Conservation (phyloP, 306 rosid genomes). For the Cucurbita maxima region DNA sequence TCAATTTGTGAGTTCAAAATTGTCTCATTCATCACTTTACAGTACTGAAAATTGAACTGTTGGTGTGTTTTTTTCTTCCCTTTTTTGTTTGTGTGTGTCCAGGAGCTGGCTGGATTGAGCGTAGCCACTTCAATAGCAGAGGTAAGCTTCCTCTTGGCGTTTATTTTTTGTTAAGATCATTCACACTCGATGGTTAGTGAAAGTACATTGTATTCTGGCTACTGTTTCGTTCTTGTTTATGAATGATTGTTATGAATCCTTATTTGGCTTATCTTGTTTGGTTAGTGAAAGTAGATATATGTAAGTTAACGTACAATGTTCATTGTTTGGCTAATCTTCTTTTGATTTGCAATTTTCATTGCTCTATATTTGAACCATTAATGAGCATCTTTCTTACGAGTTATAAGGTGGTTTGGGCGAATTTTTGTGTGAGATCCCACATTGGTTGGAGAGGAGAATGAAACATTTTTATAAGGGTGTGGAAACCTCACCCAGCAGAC, state of each 20-base stretch:
- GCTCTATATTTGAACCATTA: background rate
- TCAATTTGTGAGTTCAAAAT: background rate
- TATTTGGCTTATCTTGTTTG: background rate
- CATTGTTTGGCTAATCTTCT: background rate
- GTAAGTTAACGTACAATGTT: background rate
- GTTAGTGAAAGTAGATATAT: background rate
- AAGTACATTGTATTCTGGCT: background rate
- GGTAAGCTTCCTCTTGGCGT: conserved; percentile 23
- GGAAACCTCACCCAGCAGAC: too few relatives aligned
- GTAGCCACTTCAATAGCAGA: conserved; percentile 76
- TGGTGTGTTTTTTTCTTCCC: background rate
- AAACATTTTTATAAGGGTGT: too few relatives aligned
- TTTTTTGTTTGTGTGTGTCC: background rate
- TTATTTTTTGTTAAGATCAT: background rate
- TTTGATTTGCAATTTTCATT: background rate
- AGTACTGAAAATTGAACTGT: background rate
- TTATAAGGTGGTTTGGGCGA: background rate
- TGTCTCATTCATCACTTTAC: background rate
- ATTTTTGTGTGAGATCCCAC: background rate
- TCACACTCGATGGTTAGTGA: background rate
- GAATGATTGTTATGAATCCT: background rate
- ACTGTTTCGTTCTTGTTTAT: background rate
- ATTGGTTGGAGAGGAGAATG: too few relatives aligned
- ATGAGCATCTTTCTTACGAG: background rate
- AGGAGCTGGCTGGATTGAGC: conserved; percentile 98